Conservation (phyloP, 257 asterid species). For the Ballota nigra region DNA sequence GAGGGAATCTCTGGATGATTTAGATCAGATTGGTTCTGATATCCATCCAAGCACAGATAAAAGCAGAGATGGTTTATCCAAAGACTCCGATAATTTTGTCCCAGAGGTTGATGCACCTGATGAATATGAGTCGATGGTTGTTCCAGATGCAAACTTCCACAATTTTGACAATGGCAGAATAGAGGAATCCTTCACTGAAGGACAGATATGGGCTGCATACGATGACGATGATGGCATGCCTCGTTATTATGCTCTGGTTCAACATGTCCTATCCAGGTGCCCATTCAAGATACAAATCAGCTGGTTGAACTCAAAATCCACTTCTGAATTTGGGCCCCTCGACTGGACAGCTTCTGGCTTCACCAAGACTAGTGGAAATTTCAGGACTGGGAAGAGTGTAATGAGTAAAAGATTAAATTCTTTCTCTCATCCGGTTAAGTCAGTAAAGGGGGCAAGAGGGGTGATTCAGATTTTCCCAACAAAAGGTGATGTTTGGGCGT, state of each 20-base stretch:
- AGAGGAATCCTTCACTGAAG: no score
- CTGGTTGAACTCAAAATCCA: no score
- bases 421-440: constrained; percentile 66
- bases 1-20: constrained; percentile 20
- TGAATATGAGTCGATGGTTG: constrained; percentile 40
- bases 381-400: constrained; percentile 49
- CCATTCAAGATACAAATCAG: no score
- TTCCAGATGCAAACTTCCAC: constrained; percentile 67
- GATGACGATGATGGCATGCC: no score
- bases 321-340: no score
- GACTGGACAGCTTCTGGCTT: no score
- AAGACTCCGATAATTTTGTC: no score
- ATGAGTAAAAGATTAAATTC: constrained; percentile 31
- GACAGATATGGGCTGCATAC: no score
- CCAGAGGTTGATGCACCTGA: constrained; percentile 18
- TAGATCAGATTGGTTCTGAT: constrained; percentile 4
- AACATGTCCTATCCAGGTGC: no score
- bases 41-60: constrained; percentile 17
- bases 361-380: no score
- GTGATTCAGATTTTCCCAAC: constrained; percentile 49
- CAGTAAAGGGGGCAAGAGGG: constrained; percentile 50
- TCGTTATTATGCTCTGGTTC: no score
- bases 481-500: constrained; percentile 76
- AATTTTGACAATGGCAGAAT: constrained; percentile 24
- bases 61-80: no score